Base-by-base conservation (phyloP, 306 rosid genomes). In the Luffa aegyptiaca region DNA sequence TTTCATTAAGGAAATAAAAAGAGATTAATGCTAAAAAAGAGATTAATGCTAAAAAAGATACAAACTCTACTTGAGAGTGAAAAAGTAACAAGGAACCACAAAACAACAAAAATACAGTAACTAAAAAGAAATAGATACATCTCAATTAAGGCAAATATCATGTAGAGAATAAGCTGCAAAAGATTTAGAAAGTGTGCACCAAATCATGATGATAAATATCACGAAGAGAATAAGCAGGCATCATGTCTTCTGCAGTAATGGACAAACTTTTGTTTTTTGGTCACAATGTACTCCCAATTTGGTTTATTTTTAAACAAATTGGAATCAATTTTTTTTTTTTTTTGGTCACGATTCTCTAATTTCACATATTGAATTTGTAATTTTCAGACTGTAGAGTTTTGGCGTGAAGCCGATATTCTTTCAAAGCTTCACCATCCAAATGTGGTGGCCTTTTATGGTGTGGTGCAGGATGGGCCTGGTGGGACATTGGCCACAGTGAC, bases 381-480 rank as follows among this genome's bases (percentile, higher is more conserved):
- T 57, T 84, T 80, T 81, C 92, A 91, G 97, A 93, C 90, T 0
- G 51, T 82, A 42, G 97, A 93, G 78, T 93, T 93, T 87, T 93
- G 97, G 97, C 89, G 88, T 31, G 97, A 93, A 79, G 97, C 97
- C 17, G 91, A 84, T 76, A 93, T 89, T 81, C 97, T 93, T 82
- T 86, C 97, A 7, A 86, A 91, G 83, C 92, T 93, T 80, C 98
- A 93, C 72, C 98, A 93, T 90, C 98, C 98, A 70, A 93, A 93
- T 85, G 93, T 93, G 84, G 93, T 93, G 74, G 97, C 98, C 44
- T 87, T 87, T 83, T 87, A 87, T 79, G 90, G 90, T 2, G 88
- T 87, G 42, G 90, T 87, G 66, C 88, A 85, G 71, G 86, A 93
- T 86, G 97, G 98, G 45, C 98, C 98, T 35, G 95, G 91, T 74